Evolutionary conservation across 2,329 filamentous ascomycete species (phyloP).

Genomic region (Sporothrix variecibatus): DNA sequence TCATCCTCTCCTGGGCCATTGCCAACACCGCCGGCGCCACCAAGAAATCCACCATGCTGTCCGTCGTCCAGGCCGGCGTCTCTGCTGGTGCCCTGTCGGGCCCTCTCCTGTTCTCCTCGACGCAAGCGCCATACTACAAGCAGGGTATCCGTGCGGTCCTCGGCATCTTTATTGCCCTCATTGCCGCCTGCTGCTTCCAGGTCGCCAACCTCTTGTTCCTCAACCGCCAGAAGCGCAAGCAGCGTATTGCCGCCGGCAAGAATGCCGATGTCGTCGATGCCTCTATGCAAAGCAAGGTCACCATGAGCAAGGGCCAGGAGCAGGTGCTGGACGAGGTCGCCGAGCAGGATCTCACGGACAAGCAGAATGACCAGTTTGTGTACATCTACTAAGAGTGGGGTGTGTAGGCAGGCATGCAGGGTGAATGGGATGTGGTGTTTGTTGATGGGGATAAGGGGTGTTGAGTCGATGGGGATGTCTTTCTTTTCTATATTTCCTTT

Average conservation of each 20-base stretch:
- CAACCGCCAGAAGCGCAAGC: conserved; percentile 58
- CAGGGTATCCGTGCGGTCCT: conserved; percentile 59
- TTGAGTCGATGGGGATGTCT: too few relatives aligned
- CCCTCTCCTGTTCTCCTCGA: conserved; percentile 60
- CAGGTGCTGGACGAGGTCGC: conserved; percentile 47
- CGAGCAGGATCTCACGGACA: conserved; percentile 59
- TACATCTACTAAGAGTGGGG: conserved; percentile 54
- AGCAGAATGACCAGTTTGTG: conserved; percentile 68
- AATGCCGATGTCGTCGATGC: conserved; percentile 58
- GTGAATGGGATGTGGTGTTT: too few relatives aligned
- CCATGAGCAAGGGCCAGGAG: conserved; percentile 38
- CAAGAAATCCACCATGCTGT: conserved; percentile 64
- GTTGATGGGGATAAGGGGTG: too few relatives aligned
- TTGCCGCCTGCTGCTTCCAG: conserved; percentile 56
- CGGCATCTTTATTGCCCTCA: conserved; percentile 56
- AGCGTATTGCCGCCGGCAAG: conserved; percentile 62
- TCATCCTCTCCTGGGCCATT: conserved; percentile 69
- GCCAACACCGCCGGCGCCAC: conserved; percentile 62
- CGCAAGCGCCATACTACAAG: conserved; percentile 60
- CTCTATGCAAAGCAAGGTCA: conserved; percentile 60
- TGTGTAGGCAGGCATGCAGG: neutral
- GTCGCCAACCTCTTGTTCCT: conserved; percentile 55
- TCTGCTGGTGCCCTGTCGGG: conserved; percentile 68
- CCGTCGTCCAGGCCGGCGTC: conserved; percentile 63
- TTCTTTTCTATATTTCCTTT: too few relatives aligned